Percentiles rank a stretch among this genome's conserved stretches.
phyloP scores from a whole-genome alignment of 2,329 filamentous ascomycete species.

The Ambrosiella cleistominuta region DNA sequence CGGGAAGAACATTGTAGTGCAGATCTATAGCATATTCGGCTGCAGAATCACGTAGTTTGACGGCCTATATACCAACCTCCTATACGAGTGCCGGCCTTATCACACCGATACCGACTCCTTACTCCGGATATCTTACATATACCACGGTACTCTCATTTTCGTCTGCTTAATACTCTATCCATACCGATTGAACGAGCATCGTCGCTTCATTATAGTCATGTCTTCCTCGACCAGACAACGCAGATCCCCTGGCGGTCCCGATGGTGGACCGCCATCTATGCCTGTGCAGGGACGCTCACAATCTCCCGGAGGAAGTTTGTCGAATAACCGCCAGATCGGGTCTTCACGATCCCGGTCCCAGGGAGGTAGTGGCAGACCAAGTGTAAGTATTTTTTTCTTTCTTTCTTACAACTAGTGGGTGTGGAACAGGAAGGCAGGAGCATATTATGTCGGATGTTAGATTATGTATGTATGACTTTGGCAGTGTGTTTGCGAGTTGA shows the following conservation, averaged over 20 bases:
- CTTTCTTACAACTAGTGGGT: too few relatives aligned
- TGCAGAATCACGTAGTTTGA: too few relatives aligned
- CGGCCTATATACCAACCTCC: too few relatives aligned
- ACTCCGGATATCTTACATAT: too few relatives aligned
- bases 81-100: too few relatives aligned
- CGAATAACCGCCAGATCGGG: slow-evolving; percentile 45
- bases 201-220: slow-evolving; percentile 8
- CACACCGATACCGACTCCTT: too few relatives aligned
- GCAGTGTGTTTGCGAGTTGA: not conserved
- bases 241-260: slow-evolving; percentile 44
- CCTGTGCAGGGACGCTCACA: slow-evolving; percentile 32
- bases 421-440: too few relatives aligned
- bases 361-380: slow-evolving; percentile 28
- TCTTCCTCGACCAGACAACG: slow-evolving; percentile 28
- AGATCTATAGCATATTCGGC: too few relatives aligned
- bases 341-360: slow-evolving; percentile 32
- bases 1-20: too few relatives aligned
- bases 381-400: slow-evolving; percentile 31
- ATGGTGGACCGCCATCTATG: slow-evolving; percentile 33
- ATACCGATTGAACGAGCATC: too few relatives aligned
- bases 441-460: not conserved
- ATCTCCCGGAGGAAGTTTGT: slow-evolving; percentile 40
- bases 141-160: too few relatives aligned
- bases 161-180: too few relatives aligned
- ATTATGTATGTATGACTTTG: not conserved